Conservation (phyloP, 805 yeast genomes). For the Ogataea chonburiensis region DNA sequence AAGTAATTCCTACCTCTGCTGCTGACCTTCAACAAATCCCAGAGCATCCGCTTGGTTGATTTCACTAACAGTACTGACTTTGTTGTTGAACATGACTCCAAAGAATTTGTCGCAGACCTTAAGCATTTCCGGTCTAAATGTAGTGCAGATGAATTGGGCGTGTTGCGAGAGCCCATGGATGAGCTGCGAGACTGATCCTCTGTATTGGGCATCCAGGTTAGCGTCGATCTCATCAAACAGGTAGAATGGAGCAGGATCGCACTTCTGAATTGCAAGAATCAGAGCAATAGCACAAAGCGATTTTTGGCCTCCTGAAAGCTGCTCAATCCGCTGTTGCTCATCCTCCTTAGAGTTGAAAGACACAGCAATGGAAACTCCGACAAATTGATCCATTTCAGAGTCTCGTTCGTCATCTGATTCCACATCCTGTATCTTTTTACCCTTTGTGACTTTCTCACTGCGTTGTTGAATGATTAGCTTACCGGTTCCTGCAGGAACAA, state of each 20-base stretch:
- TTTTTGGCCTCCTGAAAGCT: conserved; percentile 95
- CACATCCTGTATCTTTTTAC: conserved; percentile 12
- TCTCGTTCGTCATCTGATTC: conserved; percentile 23
- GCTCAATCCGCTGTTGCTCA: conserved; percentile 86
- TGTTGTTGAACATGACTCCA: conserved; percentile 82
- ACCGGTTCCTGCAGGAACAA: conserved; percentile 86
- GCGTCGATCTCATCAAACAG: conserved; percentile 97
- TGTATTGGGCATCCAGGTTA: conserved; percentile 86
- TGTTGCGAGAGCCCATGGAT: conserved; percentile 60
- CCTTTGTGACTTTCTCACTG: conserved; percentile 17
- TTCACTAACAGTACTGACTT: conserved; percentile 74
- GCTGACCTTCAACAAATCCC: conserved; percentile 76
- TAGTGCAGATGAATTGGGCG: conserved; percentile 94
- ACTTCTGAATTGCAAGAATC: conserved; percentile 87
- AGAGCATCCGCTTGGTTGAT: conserved; percentile 73
- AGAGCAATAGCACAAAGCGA: conserved; percentile 94
- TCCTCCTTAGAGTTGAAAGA: conserved; percentile 84
- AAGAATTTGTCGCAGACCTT: conserved; percentile 82
- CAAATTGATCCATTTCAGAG: conserved; percentile 52
- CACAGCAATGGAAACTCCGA: conserved; percentile 83
- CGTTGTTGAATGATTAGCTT: conserved; percentile 61
- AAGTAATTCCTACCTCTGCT: conserved; percentile 19
- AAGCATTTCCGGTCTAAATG: conserved; percentile 91
- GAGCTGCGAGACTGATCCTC: conserved; percentile 80
- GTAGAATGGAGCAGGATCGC: conserved; percentile 97